Conservation (phyloP, 345 rosid species). For the Populus ilicifolia region DNA sequence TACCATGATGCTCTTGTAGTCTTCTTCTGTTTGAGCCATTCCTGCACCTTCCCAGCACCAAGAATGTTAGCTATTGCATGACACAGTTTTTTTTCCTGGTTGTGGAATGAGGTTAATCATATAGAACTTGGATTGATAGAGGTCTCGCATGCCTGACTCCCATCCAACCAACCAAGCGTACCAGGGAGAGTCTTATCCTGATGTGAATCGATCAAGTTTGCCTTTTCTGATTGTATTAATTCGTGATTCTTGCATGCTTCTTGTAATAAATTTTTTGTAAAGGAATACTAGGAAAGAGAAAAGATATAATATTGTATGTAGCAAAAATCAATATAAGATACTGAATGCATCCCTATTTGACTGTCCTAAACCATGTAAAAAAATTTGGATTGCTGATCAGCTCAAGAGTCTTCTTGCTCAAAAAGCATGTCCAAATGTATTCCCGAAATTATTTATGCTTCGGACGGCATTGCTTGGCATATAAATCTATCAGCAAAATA, state of each 20-base stretch:
- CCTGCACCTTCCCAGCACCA: slow-evolving; percentile 1
- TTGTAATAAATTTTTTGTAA: slow-evolving; percentile 35
- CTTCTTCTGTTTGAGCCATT: slow-evolving; percentile 2
- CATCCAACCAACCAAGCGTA: background rate
- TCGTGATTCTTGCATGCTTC: slow-evolving; percentile 41
- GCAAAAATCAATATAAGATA: slow-evolving; percentile 12
- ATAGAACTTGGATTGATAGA: slow-evolving; percentile 7
- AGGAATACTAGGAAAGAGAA: slow-evolving; percentile 17
- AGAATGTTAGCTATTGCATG: background rate
- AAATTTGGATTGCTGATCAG: background rate
- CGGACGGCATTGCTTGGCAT: background rate
- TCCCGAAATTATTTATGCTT: background rate
- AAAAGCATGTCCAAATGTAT: background rate
- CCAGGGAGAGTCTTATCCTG: slow-evolving; percentile 13
- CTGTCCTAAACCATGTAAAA: slow-evolving; percentile 13
- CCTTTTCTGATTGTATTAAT: slow-evolving; percentile 30
- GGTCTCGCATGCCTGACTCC: background rate
- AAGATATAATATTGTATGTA: slow-evolving; percentile 1
- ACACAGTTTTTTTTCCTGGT: background rate
- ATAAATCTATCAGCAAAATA: background rate
- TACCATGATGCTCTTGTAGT: slow-evolving; percentile 28
- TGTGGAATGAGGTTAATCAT: slow-evolving; percentile 13
- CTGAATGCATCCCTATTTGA: slow-evolving; percentile 9
- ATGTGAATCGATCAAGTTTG: slow-evolving; percentile 8
- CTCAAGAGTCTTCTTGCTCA: background rate